Base-by-base conservation (phyloP, 176 grass and related monocot species). In the Eleusine indica region DNA sequence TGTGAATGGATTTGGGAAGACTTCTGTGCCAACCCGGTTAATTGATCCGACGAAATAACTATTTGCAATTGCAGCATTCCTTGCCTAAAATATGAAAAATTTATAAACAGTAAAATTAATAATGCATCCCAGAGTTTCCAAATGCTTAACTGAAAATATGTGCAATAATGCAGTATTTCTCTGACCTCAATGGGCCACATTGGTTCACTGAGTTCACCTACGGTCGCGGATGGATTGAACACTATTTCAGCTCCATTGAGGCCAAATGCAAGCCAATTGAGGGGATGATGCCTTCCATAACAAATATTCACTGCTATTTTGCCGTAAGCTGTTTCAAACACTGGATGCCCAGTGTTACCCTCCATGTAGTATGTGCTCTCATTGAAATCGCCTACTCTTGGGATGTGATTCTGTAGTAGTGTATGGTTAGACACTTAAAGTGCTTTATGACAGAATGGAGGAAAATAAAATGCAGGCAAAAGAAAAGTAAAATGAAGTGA, bases 351-450 rank as follows among this genome's bases (percentile, higher is more conserved):
- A 8, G 91, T 99, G 87, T 99, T 94, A 80, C 96, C 96, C 91
- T 99, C 96, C 96, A 96, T 96, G 72, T 99, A 99, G 66, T 99
- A 99, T 2, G 96, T 99, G 82, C 96, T 99, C 87, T 99, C 96
- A 73, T 99, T 99, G 61, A 99, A 99, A 90, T 99, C 96, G 7
- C 96, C 96, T 67, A 96, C 96, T 89, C 96, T 92, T 49, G 96
- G 96, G 87, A 99, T 99, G 89, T 99, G 96, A 87, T 96, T 99
- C 96, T 99, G 54, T 71, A 85, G 51, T 62, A 79, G 42, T 22
- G 37, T 88, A 77, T 61, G 76, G 22, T 66, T 64, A 77, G 70
- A 63, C 16, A 73, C 30, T 39, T 16, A 16, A 85, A 82, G 29
- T 77, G 32, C 40, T 87, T 88, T 69, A 15, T 41, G 16, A 68